Conservation (phyloP, 1,284 basidiomycete species). For the Pseudozyma sp. region DNA sequence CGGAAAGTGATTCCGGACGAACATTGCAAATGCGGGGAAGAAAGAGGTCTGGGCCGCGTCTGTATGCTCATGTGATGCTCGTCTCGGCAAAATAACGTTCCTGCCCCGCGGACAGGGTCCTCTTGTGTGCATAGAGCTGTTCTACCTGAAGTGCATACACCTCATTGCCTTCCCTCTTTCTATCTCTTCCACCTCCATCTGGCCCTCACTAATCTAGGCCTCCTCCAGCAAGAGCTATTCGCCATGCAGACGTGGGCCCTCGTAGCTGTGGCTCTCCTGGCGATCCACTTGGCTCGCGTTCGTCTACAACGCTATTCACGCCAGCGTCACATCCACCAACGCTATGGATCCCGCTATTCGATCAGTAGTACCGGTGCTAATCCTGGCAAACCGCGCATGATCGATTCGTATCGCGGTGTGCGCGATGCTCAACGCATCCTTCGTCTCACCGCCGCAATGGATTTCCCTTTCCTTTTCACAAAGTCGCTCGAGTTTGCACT, state of each 20-base stretch:
- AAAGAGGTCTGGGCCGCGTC: neutral
- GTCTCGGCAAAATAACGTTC: neutral
- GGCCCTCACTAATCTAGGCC: neutral
- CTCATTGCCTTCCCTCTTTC: neutral
- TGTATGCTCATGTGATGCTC: neutral
- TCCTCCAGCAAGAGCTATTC: no score
- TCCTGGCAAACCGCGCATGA: conserved; percentile 37
- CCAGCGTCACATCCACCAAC: conserved; percentile 28
- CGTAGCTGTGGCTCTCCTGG: conserved; percentile 12
- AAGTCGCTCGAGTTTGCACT: conserved; percentile 46
- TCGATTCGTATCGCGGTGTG: conserved; percentile 40
- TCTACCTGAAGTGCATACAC: no score
- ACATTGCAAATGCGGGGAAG: no score
- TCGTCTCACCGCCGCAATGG: conserved; percentile 20
- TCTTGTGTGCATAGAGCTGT: no score
- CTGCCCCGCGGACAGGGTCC: no score
- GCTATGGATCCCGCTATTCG: conserved; percentile 37
- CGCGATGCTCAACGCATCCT: conserved; percentile 48
- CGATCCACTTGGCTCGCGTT: conserved; percentile 17
- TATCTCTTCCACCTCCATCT: neutral
- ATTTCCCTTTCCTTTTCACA: conserved; percentile 28
- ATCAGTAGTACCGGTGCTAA: conserved; percentile 16
- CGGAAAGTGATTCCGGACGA: no score
- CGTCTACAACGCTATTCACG: conserved; percentile 14
- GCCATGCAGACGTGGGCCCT: conserved; percentile 10